Conservation (phyloP, 805 yeast species). For the Saccharomycopsis sp. region DNA sequence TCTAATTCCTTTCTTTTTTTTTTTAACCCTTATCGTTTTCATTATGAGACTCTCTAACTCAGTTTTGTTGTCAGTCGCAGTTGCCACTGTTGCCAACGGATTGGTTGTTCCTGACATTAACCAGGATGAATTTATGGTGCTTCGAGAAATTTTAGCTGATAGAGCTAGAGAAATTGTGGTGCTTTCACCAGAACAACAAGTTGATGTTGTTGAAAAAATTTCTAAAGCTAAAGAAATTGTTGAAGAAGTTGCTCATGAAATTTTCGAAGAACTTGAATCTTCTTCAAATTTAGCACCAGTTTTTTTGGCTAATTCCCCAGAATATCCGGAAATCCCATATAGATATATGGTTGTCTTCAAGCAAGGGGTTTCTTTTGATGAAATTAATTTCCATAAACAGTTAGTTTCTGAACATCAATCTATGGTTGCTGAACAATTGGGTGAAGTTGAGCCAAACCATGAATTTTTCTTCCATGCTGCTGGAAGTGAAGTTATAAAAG, state of each 20-base stretch:
- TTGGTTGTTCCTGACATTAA: slow-evolving; percentile 47
- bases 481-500: no score
- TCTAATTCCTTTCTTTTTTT: neutral
- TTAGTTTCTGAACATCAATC: slow-evolving; percentile 54
- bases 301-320: slow-evolving; percentile 36
- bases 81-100: slow-evolving; percentile 37
- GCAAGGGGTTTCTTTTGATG: slow-evolving; percentile 46
- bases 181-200: neutral
- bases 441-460: slow-evolving; percentile 30
- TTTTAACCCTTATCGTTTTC: neutral
- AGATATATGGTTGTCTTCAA: slow-evolving; percentile 85
- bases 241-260: neutral
- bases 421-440: slow-evolving; percentile 33
- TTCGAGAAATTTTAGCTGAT: no score
- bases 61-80: slow-evolving; percentile 30
- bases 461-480: slow-evolving; percentile 32
- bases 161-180: no score
- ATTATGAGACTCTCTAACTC: slow-evolving; percentile 24
- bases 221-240: no score
- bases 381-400: slow-evolving; percentile 56
- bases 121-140: neutral
- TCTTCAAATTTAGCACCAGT: slow-evolving; percentile 38
- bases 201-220: neutral
- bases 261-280: neutral
- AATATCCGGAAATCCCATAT: slow-evolving; percentile 50